These are phyloP conservation scores for Fusarium poae DNA, from an alignment of 2,329 filamentous ascomycete species.

Conservation along the genomic window DNA sequence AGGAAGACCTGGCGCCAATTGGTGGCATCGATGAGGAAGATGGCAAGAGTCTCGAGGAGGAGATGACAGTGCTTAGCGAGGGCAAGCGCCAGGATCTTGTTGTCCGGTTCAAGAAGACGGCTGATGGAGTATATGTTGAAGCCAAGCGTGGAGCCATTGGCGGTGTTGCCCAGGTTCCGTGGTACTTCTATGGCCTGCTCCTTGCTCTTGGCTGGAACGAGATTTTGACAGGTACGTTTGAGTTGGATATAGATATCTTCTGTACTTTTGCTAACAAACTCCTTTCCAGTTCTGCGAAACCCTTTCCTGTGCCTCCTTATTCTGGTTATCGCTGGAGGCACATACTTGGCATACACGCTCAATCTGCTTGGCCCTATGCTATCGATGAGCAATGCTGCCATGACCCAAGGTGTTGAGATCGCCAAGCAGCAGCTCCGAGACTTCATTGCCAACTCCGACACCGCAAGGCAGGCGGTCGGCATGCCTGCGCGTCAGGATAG, in stretches of 20 bases:
- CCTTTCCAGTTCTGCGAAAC: constrained; percentile 82
- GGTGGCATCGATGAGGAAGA: constrained; percentile 96
- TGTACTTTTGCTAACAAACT: constrained; percentile 21
- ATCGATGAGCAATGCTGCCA: constrained; percentile 93
- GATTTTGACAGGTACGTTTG: constrained; percentile 84
- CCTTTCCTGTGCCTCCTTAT: constrained; percentile 93
- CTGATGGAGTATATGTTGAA: constrained; percentile 97
- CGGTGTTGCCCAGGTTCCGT: constrained; percentile 90
- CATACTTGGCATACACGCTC: constrained; percentile 91
- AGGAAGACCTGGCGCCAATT: constrained; percentile 89
- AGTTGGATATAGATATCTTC: neutral
- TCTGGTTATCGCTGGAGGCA: constrained; percentile 78
- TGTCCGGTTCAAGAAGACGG: constrained; percentile 97
- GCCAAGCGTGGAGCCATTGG: constrained; percentile 97
- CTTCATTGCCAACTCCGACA: constrained; percentile 89
- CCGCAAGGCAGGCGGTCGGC: constrained; percentile 83
- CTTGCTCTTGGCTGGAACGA: constrained; percentile 98
- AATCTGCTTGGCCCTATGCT: constrained; percentile 97
- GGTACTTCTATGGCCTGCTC: constrained; percentile 93
- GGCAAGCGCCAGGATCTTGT: constrained; percentile 91
- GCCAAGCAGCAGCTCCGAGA: constrained; percentile 92
- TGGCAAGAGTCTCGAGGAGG: constrained; percentile 93
- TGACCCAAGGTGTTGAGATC: constrained; percentile 87
- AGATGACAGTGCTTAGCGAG: constrained; percentile 95
- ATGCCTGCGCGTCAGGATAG: constrained; percentile 69